Base-by-base conservation (phyloP, 257 asterid species). In the Solanum lycopersicoides region DNA sequence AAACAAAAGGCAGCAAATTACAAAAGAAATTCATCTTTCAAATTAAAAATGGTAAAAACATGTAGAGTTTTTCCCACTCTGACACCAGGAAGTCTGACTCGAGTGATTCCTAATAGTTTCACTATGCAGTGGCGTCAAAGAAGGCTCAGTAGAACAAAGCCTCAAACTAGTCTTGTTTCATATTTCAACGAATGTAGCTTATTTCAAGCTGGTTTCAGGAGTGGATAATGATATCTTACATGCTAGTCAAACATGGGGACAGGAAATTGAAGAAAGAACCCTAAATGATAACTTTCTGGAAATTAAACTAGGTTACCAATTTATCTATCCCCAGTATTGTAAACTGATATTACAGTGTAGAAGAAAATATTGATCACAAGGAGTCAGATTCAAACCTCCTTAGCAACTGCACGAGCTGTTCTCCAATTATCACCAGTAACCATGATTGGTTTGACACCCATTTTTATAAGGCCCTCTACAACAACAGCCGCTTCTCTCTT, bases 341-440 rank as follows among this genome's bases (percentile, higher is more conserved):
- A 79, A 50, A 50, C 44, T 50, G 12, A 80, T 82, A 82, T 18
- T 50, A 2, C 16, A 18, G 69, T 32, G 84, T 32, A 50, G 44
- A 82, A 82, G 71, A 82, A 82, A 82, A 82, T 50, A 28, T 11
- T 12, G 30, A 82, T 82, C 28, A 82, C 21, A 47, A 80, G 68
- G 85, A 50, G 37, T 71, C 30, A 53, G 44, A 87, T 75, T 89
- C 85, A 71, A 75, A 97, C 99, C 99, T 96, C 98, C 91, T 92
- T 96, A 34, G 99, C 99, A 87, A 96, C 99, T 76, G 99, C 98
- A 82, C 87, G 93, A 89, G 99, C 99, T 12, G 99, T 97, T 92
- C 99, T 95, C 98, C 98, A 93, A 82, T 97, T 97, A 92, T 97
- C 99, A 89, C 99, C 99, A 15, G 99, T 97, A 83, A 97, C 99